Percentiles rank a stretch among this genome's conserved stretches.
phyloP scores from a whole-genome alignment of 2,329 filamentous ascomycete species.

The Zasmidium cellare region DNA sequence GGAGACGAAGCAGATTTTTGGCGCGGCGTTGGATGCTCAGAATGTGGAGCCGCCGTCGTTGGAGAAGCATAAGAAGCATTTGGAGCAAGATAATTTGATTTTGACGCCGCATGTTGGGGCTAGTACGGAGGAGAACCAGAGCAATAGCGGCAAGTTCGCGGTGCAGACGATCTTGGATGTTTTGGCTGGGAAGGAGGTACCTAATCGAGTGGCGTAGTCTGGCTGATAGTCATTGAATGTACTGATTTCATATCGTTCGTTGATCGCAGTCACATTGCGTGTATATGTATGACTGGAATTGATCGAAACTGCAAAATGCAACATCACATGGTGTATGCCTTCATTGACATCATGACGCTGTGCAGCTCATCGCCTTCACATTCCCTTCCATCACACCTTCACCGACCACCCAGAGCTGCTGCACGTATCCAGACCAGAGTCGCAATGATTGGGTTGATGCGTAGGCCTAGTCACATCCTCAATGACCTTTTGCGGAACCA shows the following conservation, averaged over 20 bases:
- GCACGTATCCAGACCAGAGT: background rate
- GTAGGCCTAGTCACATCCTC: background rate
- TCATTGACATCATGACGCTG: too few species aligned
- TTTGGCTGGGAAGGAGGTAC: conserved; percentile 15
- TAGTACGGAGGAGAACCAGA: conserved; percentile 43
- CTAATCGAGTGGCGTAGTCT: conserved; percentile 14
- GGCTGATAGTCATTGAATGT: background rate
- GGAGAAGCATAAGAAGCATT: conserved; percentile 27
- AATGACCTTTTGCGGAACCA: background rate
- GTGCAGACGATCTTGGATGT: conserved; percentile 31
- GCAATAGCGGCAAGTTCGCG: conserved; percentile 38
- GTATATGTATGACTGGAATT: too few species aligned
- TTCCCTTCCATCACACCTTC: background rate
- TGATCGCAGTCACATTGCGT: too few species aligned
- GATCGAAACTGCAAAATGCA: too few species aligned
- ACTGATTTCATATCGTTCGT: too few species aligned
- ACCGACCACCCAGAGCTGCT: background rate
- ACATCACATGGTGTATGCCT: too few species aligned
- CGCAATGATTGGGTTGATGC: background rate
- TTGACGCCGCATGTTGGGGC: conserved; percentile 51
- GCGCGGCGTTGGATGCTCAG: conserved; percentile 35
- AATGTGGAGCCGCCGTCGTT: conserved; percentile 33
- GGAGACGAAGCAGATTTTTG: conserved; percentile 28
- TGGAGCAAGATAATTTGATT: conserved; percentile 31
- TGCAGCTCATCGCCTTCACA: too few species aligned